phyloP scores from a whole-genome alignment of 345 rosid species.

The Gossypium rotundifolium region DNA sequence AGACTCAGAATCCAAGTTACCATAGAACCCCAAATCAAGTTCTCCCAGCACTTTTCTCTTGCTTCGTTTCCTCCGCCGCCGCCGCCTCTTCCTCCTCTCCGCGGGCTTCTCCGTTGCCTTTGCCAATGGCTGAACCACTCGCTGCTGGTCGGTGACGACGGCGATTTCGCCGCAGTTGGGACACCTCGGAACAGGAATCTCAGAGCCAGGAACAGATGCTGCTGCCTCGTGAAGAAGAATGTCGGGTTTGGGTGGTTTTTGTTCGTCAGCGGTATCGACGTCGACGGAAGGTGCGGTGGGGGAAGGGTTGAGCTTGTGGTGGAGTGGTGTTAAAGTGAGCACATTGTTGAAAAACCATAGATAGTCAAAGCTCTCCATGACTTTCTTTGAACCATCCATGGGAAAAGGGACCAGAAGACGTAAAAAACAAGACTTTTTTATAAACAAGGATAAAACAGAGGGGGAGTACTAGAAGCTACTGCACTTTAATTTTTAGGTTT shows the following conservation, averaged over 20 bases:
- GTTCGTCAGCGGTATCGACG: background rate
- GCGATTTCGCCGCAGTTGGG: conserved; percentile 21
- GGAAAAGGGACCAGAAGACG: background rate
- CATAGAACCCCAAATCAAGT: conserved; percentile 22
- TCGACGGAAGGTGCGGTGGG: background rate
- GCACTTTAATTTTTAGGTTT: too few relatives aligned
- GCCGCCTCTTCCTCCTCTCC: conserved; percentile 10
- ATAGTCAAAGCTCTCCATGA: conserved; percentile 36
- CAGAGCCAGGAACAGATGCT: background rate
- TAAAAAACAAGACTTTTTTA: background rate
- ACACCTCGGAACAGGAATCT: conserved; percentile 12
- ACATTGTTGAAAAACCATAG: conserved; percentile 49
- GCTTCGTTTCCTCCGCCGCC: conserved; percentile 18
- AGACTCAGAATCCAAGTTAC: conserved; percentile 9
- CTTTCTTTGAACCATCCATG: conserved; percentile 29
- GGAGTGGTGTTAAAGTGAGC: conserved; percentile 10
- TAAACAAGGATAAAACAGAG: background rate
- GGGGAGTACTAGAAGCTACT: too few relatives aligned
- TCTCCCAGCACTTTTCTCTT: conserved; percentile 27
- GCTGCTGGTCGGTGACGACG: background rate
- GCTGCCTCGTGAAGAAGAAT: conserved; percentile 11
- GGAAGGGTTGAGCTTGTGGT: background rate
- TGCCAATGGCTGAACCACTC: background rate
- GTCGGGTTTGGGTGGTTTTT: conserved; percentile 7
- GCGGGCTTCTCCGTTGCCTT: conserved; percentile 14